Evolutionary conservation across 768 basidiomycete species (phyloP).

Genomic region (Termitomyces sp.): DNA sequence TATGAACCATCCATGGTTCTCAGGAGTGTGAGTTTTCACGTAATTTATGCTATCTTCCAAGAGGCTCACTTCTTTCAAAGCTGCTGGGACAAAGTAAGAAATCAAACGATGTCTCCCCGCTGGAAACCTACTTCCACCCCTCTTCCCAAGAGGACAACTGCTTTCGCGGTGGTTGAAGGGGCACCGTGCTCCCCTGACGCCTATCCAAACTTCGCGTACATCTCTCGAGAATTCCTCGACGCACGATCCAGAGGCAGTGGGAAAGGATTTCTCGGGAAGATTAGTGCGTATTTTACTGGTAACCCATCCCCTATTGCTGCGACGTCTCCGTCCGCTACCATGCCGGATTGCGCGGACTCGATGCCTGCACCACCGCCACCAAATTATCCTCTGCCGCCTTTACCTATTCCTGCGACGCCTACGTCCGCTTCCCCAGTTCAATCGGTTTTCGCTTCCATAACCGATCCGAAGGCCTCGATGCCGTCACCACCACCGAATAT

Average conservation of each 20-base stretch:
- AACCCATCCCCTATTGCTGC: background rate
- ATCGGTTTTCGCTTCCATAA: background rate
- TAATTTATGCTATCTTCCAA: background rate
- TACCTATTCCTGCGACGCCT: too few species aligned
- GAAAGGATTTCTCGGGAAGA: too few species aligned
- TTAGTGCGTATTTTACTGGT: background rate
- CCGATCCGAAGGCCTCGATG: background rate
- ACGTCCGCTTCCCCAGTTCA: background rate
- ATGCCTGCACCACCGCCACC: too few species aligned
- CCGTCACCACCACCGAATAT: background rate
- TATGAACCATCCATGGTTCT: constrained; percentile 6
- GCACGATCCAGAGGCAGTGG: too few species aligned
- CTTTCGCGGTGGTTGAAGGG: background rate
- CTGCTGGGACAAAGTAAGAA: background rate
- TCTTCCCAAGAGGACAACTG: background rate
- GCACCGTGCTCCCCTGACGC: background rate
- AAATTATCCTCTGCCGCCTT: too few species aligned
- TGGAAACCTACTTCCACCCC: constrained; percentile 4
- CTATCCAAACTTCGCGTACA: background rate
- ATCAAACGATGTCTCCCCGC: background rate
- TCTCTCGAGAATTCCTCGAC: background rate
- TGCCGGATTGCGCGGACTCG: too few species aligned
- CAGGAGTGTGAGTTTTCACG: constrained; percentile 5
- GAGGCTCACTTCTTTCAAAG: background rate
- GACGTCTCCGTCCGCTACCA: too few species aligned